A percentile compares a stretch with the other conserved stretches of the same genome.
Conservation (phyloP, 805 yeast species). For the Lipomyces kockii region DNA sequence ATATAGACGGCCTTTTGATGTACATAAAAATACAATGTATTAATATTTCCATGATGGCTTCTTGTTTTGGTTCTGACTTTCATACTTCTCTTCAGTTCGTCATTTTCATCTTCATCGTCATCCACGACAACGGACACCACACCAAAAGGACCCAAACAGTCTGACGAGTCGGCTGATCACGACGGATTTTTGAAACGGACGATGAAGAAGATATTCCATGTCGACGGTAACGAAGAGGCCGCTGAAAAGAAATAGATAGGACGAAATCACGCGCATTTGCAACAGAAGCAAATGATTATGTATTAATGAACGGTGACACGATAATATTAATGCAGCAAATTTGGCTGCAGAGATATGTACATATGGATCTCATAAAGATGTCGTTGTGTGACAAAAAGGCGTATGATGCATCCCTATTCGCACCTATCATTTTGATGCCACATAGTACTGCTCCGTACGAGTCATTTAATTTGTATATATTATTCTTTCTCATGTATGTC, state of each 20-base stretch:
- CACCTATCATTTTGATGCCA: not conserved
- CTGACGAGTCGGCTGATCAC: not conserved
- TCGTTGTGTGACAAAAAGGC: not conserved
- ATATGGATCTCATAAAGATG: not conserved
- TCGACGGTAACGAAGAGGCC: slow-evolving; percentile 12
- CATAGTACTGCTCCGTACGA: not conserved
- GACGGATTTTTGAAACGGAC: slow-evolving; percentile 30
- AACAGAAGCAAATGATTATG: not conserved
- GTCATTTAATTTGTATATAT: not conserved
- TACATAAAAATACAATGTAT: not conserved
- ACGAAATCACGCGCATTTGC: not conserved
- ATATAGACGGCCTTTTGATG: not conserved
- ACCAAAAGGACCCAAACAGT: not conserved
- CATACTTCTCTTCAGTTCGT: slow-evolving; percentile 3
- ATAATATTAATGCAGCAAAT: too few species aligned
- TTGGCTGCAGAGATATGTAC: not conserved
- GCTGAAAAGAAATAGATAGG: not conserved
- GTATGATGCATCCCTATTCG: not conserved
- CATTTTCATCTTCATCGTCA: slow-evolving; percentile 13
- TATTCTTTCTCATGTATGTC: not conserved
- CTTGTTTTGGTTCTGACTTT: slow-evolving; percentile 8
- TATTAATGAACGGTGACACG: too few species aligned
- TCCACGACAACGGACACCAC: not conserved
- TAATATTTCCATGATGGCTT: slow-evolving; percentile 1
- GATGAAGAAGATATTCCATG: slow-evolving; percentile 26